Base-by-base conservation (phyloP, 129 eudicot genomes). In the Heracleum sosnowskyi region DNA sequence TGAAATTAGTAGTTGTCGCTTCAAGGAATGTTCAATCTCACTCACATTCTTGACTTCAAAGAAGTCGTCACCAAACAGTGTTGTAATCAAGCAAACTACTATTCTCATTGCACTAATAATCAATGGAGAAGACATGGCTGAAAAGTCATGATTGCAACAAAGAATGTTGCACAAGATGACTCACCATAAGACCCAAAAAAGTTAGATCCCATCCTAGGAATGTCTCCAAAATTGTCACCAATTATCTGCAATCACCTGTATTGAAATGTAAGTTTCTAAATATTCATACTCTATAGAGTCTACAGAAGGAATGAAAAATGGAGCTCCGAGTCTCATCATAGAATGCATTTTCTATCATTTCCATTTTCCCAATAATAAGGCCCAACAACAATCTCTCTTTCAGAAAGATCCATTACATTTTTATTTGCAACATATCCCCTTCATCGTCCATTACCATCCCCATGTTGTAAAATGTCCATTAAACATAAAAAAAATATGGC, bases 151-250 rank as follows among this genome's bases (percentile, higher is more conserved):
- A 74, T 15, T 79, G 90, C 87, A 64, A 84, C 84, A 79, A 87
- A 84, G 72, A 87, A 85, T 49, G 90, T 88, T 37, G 90, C 90
- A 74, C 90, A 87, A 0, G 90, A 81, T 36, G 90, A 82, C 80
- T 87, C 90, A 16, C 88, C 90, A 49, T 87, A 87, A 51, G 90
- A 87, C n/a, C 90, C 90, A 82, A 87, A 87, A 44, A 87, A 77
- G 68, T 87, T 88, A 5, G 90, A 87, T 26, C 90, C 90, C 90
- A 87, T 87, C 37, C 90, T 88, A 7, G 90, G 88, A 72, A 87
- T 87, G 79, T 87, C 90, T 29, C 90, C 90, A 11, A 87, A 88
- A 57, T 87, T 87, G 74, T 87, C 90, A 77, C 90, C 90, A 88
- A 74, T 87, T 87, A 75, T 87, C 90, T 20, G 90, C 90, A 76